These are phyloP conservation scores for Plantago elongata DNA, from an alignment of 257 asterid species.

Conservation along the genomic window DNA sequence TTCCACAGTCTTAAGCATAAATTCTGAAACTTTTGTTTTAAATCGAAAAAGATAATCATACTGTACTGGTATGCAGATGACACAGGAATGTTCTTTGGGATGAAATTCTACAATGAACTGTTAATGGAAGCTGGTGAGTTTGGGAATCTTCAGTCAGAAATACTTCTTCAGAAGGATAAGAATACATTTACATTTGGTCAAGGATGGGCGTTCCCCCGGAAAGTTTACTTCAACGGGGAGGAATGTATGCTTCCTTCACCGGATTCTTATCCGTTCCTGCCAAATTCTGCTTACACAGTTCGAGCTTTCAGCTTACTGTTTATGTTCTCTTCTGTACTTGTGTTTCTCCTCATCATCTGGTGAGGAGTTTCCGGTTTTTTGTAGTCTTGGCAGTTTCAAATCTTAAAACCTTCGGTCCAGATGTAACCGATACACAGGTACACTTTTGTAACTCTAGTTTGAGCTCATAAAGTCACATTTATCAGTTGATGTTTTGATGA, in stretches of 20 bases:
- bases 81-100: conserved; percentile 89
- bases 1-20: too few species aligned
- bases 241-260: conserved; percentile 88
- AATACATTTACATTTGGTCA: conserved; percentile 60
- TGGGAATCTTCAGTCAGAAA: conserved; percentile 84
- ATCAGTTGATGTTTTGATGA: neutral
- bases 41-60: neutral
- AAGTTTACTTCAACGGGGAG: conserved; percentile 85
- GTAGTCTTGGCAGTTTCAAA: conserved; percentile 28
- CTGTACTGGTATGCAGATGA: conserved; percentile 50
- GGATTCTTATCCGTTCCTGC: conserved; percentile 73
- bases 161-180: conserved; percentile 66
- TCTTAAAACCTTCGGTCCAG: conserved; percentile 9
- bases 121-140: conserved; percentile 75
- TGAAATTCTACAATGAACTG: conserved; percentile 81
- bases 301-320: conserved; percentile 23
- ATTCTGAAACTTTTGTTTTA: neutral
- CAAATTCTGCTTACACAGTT: conserved; percentile 48
- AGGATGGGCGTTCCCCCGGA: conserved; percentile 95
- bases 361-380: conserved; percentile 25
- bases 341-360: conserved; percentile 31
- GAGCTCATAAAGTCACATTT: neutral
- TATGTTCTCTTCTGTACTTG: conserved; percentile 22
- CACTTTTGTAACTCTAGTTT: neutral
- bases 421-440: conserved; percentile 19